Percentiles rank a stretch among this genome's conserved stretches.
phyloP scores from a whole-genome alignment of 768 basidiomycete species.

The Boletus rubroflammeus region DNA sequence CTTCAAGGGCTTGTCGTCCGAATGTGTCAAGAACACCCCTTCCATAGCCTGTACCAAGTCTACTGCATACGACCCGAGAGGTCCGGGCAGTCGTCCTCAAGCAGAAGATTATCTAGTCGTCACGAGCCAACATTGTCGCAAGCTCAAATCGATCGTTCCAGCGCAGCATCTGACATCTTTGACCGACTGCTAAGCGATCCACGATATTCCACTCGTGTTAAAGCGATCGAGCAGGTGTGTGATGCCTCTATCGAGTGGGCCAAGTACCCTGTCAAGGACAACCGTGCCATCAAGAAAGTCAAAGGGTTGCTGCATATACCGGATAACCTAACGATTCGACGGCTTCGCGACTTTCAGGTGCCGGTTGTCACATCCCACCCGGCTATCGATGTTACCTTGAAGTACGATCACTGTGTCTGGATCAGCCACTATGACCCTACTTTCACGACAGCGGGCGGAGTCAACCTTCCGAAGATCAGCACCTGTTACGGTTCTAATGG shows the following conservation, averaged over 20 bases:
- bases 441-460: conserved; percentile 71
- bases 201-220: conserved; percentile 36
- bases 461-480: conserved; percentile 80
- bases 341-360: conserved; percentile 56
- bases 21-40: conserved; percentile 89
- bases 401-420: conserved; percentile 69
- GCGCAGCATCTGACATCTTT: conserved; percentile 64
- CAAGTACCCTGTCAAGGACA: conserved; percentile 48
- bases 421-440: conserved; percentile 56
- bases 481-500: conserved; percentile 68
- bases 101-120: conserved; percentile 47
- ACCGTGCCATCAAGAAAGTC: conserved; percentile 22
- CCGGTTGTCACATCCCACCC: conserved; percentile 79
- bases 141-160: conserved; percentile 52
- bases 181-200: conserved; percentile 48
- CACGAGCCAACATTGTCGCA: conserved; percentile 35
- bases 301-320: conserved; percentile 43
- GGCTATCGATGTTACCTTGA: conserved; percentile 62
- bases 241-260: conserved; percentile 73
- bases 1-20: conserved; percentile 64
- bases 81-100: conserved; percentile 17
- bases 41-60: conserved; percentile 89
- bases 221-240: conserved; percentile 58
- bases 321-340: conserved; percentile 40
- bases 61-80: conserved; percentile 60